Evolutionary conservation across 306 rosid species (phyloP).

Genomic region (Medicago lupulina): DNA sequence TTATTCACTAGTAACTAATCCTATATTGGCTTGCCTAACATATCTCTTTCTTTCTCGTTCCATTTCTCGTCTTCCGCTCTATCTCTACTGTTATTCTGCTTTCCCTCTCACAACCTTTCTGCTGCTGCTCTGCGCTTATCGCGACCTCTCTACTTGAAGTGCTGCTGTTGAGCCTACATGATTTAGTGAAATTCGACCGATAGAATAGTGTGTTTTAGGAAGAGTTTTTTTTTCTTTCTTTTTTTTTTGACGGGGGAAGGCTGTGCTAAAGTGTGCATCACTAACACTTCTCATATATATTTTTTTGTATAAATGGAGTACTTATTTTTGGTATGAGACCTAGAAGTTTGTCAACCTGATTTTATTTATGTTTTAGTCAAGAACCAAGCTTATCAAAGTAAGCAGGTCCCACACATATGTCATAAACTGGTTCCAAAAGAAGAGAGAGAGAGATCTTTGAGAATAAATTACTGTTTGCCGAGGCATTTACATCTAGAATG

Average conservation of each 20-base stretch:
- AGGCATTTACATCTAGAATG: slow-evolving; percentile 9
- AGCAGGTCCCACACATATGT: slow-evolving; percentile 12
- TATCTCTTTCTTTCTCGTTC: not conserved
- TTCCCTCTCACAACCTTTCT: not conserved
- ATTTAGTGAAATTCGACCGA: no score
- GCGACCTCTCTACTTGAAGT: not conserved
- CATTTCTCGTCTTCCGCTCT: not conserved
- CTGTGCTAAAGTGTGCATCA: no score
- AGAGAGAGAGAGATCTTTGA: not conserved
- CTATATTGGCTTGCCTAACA: no score
- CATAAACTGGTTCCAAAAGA: not conserved
- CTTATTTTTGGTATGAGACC: not conserved
- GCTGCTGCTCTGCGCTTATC: not conserved
- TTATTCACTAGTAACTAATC: no score
- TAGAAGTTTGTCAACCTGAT: slow-evolving; percentile 8
- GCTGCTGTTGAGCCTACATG: not conserved
- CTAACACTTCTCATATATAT: no score
- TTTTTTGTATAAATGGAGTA: no score
- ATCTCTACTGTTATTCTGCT: not conserved
- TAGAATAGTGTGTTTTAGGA: no score
- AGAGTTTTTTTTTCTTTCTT: no score
- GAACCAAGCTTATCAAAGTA: slow-evolving; percentile 9
- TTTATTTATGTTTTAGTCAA: slow-evolving; percentile 18
- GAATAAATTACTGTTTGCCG: slow-evolving; percentile 5
- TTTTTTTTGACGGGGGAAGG: no score